Base-by-base conservation (phyloP, 2,329 filamentous ascomycete species). In the Colletotrichum musicola region DNA sequence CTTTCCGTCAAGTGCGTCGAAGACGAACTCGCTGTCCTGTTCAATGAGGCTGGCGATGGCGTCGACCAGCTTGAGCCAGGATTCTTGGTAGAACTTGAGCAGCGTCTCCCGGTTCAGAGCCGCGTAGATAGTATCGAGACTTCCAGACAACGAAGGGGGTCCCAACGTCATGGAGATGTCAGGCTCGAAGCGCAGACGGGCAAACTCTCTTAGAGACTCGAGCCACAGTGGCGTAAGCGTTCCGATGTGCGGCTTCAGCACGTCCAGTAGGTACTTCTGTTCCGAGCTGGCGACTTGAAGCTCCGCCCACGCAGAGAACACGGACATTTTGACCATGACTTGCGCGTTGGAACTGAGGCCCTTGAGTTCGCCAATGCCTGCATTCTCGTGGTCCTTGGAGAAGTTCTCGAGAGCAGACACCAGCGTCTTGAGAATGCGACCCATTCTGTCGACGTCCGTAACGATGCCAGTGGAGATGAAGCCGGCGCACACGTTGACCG, bases 401-500 rank as follows among this genome's bases (percentile, higher is more conserved):
- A 98, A 97, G 79, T 95, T 97, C 75, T 98, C 95, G 1, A 99
- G 86, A 0, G 95, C 95, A 50, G 92, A 91, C 6, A 98, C 93
- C 2, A 99, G 86, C 1, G 97, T 92, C 81, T 98, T 98, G 64
- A 99, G 86, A 61, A 99, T 99, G 64, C 96, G 92, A 22, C 96
- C 96, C 96, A 99, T 99, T n/a, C 96, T 90, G 73, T 99, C 97
- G 9, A 98, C 90, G 79, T 98, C 96, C 0, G 94, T 98, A 9
- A 99, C 96, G 63, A 99, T 98, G 14, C 96, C 96, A 0, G 95
- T 98, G 0, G 95, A 93, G 75, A 99, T 97, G 80, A 99, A 99
- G 1, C 93, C 94, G n/a, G 95, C 96, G 75, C 96, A 99, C 6
- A 99, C 96, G 75, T 97, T 97, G 71, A 99, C 93, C 16, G 97